These are phyloP conservation scores for Ustilaginoidea virens DNA, from an alignment of 2,329 filamentous ascomycete genomes.

Conservation along the genomic window DNA sequence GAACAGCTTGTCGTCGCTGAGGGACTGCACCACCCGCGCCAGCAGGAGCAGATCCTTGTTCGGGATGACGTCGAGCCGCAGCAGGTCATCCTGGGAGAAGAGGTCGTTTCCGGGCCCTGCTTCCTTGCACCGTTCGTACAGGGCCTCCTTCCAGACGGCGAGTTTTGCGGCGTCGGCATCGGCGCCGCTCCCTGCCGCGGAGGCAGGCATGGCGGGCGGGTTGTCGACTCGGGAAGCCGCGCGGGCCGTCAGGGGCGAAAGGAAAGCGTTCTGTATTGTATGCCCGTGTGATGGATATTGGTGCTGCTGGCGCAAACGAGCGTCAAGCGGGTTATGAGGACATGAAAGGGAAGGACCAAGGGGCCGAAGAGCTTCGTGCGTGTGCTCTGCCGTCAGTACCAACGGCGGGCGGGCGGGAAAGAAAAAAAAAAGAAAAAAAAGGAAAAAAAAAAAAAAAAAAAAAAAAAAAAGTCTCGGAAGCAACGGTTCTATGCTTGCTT, in stretches of 20 bases:
- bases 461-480: too few relatives aligned
- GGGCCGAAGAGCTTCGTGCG: too few relatives aligned
- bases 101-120: slow-evolving; percentile 29
- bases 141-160: slow-evolving; percentile 35
- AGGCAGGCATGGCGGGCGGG: slow-evolving; percentile 15
- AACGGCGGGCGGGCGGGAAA: too few relatives aligned
- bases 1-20: slow-evolving; percentile 46
- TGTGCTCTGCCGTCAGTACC: too few relatives aligned
- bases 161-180: slow-evolving; percentile 27
- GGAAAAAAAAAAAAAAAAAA: background rate
- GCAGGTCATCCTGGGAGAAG: slow-evolving; percentile 43
- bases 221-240: too few relatives aligned
- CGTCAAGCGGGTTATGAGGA: too few relatives aligned
- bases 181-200: slow-evolving; percentile 11
- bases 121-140: slow-evolving; percentile 40
- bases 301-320: background rate
- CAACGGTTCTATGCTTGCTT: too few relatives aligned
- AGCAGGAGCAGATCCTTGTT: slow-evolving; percentile 39
- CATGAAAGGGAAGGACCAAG: too few relatives aligned
- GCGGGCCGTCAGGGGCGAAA: too few relatives aligned
- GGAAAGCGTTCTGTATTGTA: too few relatives aligned
- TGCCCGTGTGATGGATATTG: too few relatives aligned
- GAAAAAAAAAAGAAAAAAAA: too few relatives aligned
- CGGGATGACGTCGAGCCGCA: slow-evolving; percentile 41
- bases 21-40: slow-evolving; percentile 37